Evolutionary conservation across 2,329 filamentous ascomycete genomes (phyloP).

Genomic region (Aspergillus vadensis): DNA sequence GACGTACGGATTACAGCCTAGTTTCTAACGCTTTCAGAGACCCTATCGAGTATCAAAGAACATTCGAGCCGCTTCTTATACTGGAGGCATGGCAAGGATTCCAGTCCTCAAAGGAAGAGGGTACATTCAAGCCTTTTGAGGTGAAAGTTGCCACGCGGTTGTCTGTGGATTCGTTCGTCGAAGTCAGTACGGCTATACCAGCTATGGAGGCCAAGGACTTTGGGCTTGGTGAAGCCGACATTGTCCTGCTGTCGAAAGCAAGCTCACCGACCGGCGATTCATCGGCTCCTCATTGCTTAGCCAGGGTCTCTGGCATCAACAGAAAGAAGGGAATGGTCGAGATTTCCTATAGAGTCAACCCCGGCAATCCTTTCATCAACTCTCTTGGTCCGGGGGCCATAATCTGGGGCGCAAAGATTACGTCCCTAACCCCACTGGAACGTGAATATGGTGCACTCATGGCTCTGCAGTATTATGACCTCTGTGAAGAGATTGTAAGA

Average conservation of each 20-base stretch:
- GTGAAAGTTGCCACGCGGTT: conserved; percentile 85
- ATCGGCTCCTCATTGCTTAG: conserved; percentile 76
- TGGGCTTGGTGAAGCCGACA: conserved; percentile 78
- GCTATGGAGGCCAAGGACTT: conserved; percentile 70
- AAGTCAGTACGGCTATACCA: conserved; percentile 83
- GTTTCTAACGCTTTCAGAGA: conserved; percentile 79
- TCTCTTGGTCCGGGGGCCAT: conserved; percentile 69
- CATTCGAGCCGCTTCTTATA: conserved; percentile 85
- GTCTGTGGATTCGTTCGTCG: conserved; percentile 88
- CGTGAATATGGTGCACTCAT: conserved; percentile 91
- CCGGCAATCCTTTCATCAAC: conserved; percentile 63
- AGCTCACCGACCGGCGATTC: conserved; percentile 68
- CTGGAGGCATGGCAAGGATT: conserved; percentile 97
- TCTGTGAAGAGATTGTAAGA: conserved; percentile 87
- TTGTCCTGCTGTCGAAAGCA: conserved; percentile 79
- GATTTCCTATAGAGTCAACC: conserved; percentile 80
- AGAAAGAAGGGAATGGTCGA: conserved; percentile 81
- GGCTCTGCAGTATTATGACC: conserved; percentile 90
- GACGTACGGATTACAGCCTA: conserved; percentile 68
- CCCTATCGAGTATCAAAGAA: conserved; percentile 78
- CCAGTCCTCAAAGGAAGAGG: conserved; percentile 84
- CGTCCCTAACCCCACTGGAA: conserved; percentile 91
- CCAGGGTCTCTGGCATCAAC: conserved; percentile 76
- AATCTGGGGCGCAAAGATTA: conserved; percentile 77
- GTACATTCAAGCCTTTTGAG: conserved; percentile 76